phyloP scores from a whole-genome alignment of 805 yeast genomes.

The Ogataea methanolica region DNA sequence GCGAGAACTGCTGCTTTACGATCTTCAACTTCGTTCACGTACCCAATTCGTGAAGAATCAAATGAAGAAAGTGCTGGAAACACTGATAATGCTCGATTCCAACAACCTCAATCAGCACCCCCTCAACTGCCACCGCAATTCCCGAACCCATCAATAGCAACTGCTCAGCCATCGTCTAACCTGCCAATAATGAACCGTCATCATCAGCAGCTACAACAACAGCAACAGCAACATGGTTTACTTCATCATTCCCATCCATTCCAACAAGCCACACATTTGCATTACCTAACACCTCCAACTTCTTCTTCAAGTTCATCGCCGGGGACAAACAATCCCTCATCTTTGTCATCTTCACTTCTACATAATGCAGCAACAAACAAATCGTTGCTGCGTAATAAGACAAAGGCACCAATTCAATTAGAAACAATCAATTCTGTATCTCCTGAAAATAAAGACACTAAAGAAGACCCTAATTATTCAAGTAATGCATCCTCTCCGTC shows the following conservation, averaged over 20 bases:
- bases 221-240: neutral
- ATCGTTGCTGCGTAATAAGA: neutral
- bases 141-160: neutral
- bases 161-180: neutral
- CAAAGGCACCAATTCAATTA: neutral
- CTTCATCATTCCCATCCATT: constrained; percentile 3
- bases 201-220: neutral
- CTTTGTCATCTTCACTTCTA: neutral
- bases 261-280: constrained; percentile 9
- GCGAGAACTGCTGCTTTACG: constrained; percentile 26
- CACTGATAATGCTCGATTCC: neutral
- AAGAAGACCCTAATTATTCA: neutral
- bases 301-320: constrained; percentile 18
- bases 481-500: constrained; percentile 14
- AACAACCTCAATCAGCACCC: neutral
- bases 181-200: too few species aligned
- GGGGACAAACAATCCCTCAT: neutral
- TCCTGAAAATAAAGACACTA: neutral
- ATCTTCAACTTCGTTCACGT: constrained; percentile 11
- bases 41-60: constrained; percentile 10
- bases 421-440: neutral
- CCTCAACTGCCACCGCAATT: constrained; percentile 1
- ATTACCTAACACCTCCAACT: constrained; percentile 19
- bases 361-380: constrained; percentile 1
- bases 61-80: constrained; percentile 4